Base-by-base conservation (phyloP, 139 green algal species). In the Chlamydomonas sphaeroides region DNA sequence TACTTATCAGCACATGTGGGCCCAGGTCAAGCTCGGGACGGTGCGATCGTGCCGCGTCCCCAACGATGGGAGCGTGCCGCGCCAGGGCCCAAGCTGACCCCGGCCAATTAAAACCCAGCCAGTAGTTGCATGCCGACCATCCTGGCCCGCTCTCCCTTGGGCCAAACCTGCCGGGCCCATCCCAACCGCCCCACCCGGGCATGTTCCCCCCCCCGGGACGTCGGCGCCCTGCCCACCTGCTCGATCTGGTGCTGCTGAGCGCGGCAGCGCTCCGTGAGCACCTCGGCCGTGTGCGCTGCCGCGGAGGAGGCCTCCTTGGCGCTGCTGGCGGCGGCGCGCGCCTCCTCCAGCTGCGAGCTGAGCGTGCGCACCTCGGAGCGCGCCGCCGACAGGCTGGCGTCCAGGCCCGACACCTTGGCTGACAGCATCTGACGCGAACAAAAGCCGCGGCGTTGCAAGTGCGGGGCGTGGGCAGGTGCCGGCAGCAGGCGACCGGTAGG, bases 281-380 rank as follows among this genome's bases (percentile, higher is more conserved):
- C 42, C 51, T 84, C 56, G 5, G 71, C 84, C 51, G 85, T 63
- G 62, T 85, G 62, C 2, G 53, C 75, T 21, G 76, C 76, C 53
- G 45, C 48, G 18, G n/a, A 26, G 30, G 76, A 62, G n/a, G 33
- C 59, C 62, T 83, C 76, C 45, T 36, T 32, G 10, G 76, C 76
- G 23, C 5, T 33, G 32, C 23, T 32, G 32, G 66, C 59, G 23
- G 45, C 68, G 39, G 62, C 8, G 33, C 82, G 39, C 26, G 69
- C 78, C 77, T 65, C 78, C 67, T 88, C 57, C 51, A 89, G 49
- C 65, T 80, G 65, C 28, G 70, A 59, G 65, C 84, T 68, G 26
- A 80, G 62, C 33, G 70, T 3, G 3, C 69, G 69, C 41, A 85
- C 73, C 42, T 89, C 85, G 18, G 41, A 30, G 7, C 85, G 85